Conservation (phyloP, 306 rosid species). For the Dalbergia cultrata region DNA sequence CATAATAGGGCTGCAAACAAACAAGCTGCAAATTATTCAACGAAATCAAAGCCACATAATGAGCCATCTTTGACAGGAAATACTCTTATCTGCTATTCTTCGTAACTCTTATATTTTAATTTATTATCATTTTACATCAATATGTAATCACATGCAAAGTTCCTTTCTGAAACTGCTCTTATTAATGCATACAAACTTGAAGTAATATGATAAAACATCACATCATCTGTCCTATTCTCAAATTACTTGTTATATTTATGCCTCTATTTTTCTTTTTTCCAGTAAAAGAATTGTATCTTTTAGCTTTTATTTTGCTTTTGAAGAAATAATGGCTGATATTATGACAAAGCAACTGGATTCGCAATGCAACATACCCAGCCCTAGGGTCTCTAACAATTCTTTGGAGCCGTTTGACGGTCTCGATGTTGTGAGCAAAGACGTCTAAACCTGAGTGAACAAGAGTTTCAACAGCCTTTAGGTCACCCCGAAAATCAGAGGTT, state of each 20-base stretch:
- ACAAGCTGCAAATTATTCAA: neutral
- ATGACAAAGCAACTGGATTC: slow-evolving; percentile 12
- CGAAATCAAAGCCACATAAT: neutral
- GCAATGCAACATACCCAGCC: slow-evolving; percentile 79
- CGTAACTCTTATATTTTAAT: neutral
- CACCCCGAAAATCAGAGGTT: slow-evolving; percentile 97
- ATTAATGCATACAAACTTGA: neutral
- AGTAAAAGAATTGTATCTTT: neutral
- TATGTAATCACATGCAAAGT: neutral
- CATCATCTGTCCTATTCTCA: neutral
- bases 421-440: slow-evolving; percentile 95
- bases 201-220: neutral
- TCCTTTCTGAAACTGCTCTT: neutral
- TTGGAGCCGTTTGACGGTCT: slow-evolving; percentile 96
- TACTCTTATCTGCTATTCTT: neutral
- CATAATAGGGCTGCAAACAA: neutral
- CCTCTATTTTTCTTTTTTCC: neutral
- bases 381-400: slow-evolving; percentile 96
- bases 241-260: neutral
- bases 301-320: neutral
- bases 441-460: slow-evolving; percentile 89
- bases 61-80: neutral
- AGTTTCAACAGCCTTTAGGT: slow-evolving; percentile 77
- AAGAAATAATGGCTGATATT: slow-evolving; percentile 17
- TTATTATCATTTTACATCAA: neutral